These are phyloP conservation scores for Rubus idaeus DNA, from an alignment of 306 rosid species.

Conservation along the genomic window DNA sequence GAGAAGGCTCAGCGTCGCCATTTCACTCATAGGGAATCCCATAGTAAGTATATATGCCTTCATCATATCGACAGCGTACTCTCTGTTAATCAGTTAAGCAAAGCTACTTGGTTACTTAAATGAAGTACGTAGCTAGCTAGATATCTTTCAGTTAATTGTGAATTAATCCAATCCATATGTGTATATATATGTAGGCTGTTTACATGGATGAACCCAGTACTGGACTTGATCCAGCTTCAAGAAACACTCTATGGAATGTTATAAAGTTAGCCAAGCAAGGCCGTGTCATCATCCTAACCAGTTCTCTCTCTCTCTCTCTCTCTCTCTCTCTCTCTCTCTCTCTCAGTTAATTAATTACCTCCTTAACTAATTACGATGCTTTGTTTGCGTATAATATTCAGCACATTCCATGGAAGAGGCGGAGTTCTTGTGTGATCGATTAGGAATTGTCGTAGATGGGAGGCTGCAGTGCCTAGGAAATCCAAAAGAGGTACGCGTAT, in stretches of 20 bases:
- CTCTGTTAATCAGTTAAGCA: constrained; percentile 11
- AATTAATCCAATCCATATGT: not conserved
- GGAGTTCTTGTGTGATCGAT: constrained; percentile 83
- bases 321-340: not conserved
- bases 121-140: too few relatives aligned
- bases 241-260: constrained; percentile 88
- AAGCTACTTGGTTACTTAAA: not conserved
- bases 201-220: constrained; percentile 98
- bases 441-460: constrained; percentile 87
- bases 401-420: constrained; percentile 99
- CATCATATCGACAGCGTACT: not conserved
- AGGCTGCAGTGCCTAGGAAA: constrained; percentile 93
- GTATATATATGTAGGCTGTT: constrained; percentile 55
- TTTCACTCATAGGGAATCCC: constrained; percentile 90
- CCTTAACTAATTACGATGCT: constrained; percentile 14
- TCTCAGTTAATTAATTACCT: not conserved
- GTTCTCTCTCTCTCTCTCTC: constrained; percentile 40
- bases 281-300: constrained; percentile 89
- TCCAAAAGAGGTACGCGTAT: constrained; percentile 69
- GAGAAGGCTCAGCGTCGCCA: constrained; percentile 97
- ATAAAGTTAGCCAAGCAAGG: constrained; percentile 78
- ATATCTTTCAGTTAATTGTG: not conserved
- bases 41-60: constrained; percentile 37
- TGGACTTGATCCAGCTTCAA: constrained; percentile 92
- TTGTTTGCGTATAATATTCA: constrained; percentile 28